phyloP scores from a whole-genome alignment of 192 early-diverging fungal genomes.

The Glomus cerebriforme region DNA sequence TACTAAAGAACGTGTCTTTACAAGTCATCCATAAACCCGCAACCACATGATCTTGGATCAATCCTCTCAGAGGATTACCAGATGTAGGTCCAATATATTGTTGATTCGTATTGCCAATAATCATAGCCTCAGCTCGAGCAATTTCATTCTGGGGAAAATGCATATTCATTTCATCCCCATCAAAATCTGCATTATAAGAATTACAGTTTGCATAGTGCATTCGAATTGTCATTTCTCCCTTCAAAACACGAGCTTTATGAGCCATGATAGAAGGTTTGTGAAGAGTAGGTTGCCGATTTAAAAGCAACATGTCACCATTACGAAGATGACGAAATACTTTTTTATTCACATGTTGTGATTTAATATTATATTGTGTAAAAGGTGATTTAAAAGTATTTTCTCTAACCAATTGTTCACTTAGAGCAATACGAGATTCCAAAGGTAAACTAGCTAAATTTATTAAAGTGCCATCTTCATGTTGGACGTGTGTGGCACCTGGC shows the following conservation, averaged over 20 bases:
- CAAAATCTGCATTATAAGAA: slow-evolving; percentile 98
- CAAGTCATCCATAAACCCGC: slow-evolving; percentile 93
- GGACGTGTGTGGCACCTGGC: slow-evolving; percentile 95
- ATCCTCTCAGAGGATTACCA: slow-evolving; percentile 94
- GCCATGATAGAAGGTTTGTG: slow-evolving; percentile 99
- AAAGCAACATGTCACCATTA: slow-evolving; percentile 94
- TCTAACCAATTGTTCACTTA: slow-evolving; percentile 92
- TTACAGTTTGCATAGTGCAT: slow-evolving; percentile 99
- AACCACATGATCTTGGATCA: slow-evolving; percentile 99
- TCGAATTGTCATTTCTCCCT: slow-evolving; percentile 96
- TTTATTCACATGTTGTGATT: slow-evolving; percentile 80
- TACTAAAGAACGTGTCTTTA: slow-evolving; percentile 84
- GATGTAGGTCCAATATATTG: slow-evolving; percentile 98
- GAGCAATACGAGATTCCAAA: slow-evolving; percentile 85
- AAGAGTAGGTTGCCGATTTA: slow-evolving; percentile 99
- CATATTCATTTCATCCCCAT: slow-evolving; percentile 99
- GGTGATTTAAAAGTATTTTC: slow-evolving; percentile 59
- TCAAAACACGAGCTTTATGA: slow-evolving; percentile 92
- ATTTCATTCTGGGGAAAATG: slow-evolving; percentile 99
- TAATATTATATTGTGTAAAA: slow-evolving; percentile 58
- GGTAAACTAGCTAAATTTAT: slow-evolving; percentile 78
- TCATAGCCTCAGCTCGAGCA: slow-evolving; percentile 91
- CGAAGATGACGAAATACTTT: slow-evolving; percentile 95
- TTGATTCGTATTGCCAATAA: slow-evolving; percentile 92
- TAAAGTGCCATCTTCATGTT: slow-evolving; percentile 93